Base-by-base conservation (phyloP, 208 protist species). In the Acanthamoeba triangularis region DNA sequence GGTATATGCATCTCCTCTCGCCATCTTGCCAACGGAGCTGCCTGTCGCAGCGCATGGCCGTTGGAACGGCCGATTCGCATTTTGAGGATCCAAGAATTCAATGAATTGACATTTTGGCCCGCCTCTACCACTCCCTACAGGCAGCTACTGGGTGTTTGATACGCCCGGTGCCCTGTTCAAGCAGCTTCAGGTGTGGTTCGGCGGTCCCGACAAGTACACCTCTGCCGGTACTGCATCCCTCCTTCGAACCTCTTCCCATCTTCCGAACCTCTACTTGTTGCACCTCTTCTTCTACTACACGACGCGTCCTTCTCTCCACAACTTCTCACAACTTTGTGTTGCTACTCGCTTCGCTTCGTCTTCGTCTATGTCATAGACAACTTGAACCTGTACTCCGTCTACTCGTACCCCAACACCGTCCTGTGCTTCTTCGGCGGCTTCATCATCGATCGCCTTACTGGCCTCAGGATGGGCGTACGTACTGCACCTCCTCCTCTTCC, bases 401-500 rank as follows among this genome's bases (percentile, higher is more conserved):
- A 99, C 95, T 98, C 98, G 76, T 99, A 98, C 97, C 98, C 98
- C 2, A 99, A 99, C 96, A 99, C 98, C 4, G 96, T 98, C 4
- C 97, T 99, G 30, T 96, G 98, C 7, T 96, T 98, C 33, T 96
- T 99, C 37, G 98, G 98, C 14, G 98, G 98, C 52, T 96, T 98
- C 37, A 95, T 99, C 28, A 99, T 99, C 82, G 98, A 99, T 96
- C 98, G 98, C 69, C 98, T 97, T 72, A 96, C 99, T 7, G 98
- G 98, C 3, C 95, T 99, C 30, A 98, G 90, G 20, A 44, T 78
- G 49, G 54, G 72, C 3, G 90, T 56, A 63, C 80, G 80, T 52
- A 8, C 41, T 13, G n/a, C n/a, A 82, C 74, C 23, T 30, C 67
- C 69, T 44, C 0, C 0, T 14, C 7, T 44, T 3, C 25, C 13